These are phyloP conservation scores for Sanghuangporus sanghuang DNA, from an alignment of 1,284 basidiomycete species.

Conservation along the genomic window DNA sequence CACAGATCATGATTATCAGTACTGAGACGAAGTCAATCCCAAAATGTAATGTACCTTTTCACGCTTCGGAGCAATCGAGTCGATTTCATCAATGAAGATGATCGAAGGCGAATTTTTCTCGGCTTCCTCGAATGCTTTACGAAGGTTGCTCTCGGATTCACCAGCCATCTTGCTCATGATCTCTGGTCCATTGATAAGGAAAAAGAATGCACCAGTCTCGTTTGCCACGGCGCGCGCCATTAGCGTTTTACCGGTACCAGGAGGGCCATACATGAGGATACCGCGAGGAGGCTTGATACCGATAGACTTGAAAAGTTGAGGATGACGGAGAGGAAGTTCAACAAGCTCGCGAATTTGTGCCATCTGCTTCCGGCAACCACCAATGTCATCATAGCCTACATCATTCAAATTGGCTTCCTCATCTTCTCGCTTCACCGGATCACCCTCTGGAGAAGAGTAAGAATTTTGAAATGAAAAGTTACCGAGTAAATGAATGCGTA, in stretches of 20 bases:
- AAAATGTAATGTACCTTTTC: constrained; percentile 72
- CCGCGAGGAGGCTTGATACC: constrained; percentile 99
- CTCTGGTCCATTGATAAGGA: constrained; percentile 98
- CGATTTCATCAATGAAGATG: constrained; percentile 99
- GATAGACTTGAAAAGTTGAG: constrained; percentile 99
- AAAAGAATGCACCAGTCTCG: constrained; percentile 99
- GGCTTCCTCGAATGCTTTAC: constrained; percentile 98
- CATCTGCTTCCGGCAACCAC: constrained; percentile 99
- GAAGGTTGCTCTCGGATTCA: constrained; percentile 94
- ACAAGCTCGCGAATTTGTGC: constrained; percentile 99
- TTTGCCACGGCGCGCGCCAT: constrained; percentile 99
- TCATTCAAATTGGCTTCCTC: constrained; percentile 96
- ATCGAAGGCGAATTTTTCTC: constrained; percentile 99
- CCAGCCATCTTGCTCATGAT: constrained; percentile 99
- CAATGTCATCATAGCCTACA: constrained; percentile 99
- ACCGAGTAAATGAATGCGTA: constrained; percentile 26
- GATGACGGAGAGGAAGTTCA: constrained; percentile 95
- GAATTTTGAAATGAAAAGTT: constrained; percentile 22
- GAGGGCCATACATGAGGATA: constrained; percentile 95
- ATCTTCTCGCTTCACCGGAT: constrained; percentile 97
- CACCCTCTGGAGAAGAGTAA: constrained; percentile 66
- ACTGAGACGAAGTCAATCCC: not conserved
- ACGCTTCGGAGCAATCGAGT: constrained; percentile 98
- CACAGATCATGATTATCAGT: constrained; percentile 15
- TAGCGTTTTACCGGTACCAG: constrained; percentile 95